Conservation (phyloP, 768 basidiomycete genomes). For the Epithele typhae region DNA sequence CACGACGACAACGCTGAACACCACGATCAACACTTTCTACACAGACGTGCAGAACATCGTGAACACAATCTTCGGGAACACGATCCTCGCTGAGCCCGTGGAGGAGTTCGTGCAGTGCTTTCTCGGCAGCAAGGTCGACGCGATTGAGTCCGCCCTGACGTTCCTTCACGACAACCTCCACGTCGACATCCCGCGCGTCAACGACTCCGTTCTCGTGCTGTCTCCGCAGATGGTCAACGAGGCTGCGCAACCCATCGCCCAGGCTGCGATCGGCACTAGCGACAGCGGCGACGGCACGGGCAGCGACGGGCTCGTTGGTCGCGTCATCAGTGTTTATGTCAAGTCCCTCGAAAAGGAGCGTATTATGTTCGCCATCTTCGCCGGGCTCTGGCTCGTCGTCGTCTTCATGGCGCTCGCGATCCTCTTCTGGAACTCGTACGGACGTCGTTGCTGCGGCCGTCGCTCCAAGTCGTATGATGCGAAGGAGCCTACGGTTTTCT, state of each 20-base stretch:
- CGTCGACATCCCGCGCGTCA: conserved; percentile 75
- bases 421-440: conserved; percentile 71
- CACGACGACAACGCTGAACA: conserved; percentile 84
- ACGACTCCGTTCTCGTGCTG: conserved; percentile 70
- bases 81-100: conserved; percentile 74
- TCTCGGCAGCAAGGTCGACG: conserved; percentile 86
- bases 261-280: conserved; percentile 70
- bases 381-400: conserved; percentile 80
- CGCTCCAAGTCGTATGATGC: conserved; percentile 12
- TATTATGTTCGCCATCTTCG: conserved; percentile 78
- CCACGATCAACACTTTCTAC: conserved; percentile 85
- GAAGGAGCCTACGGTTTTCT: conserved; percentile 4
- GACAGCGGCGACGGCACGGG: conserved; percentile 46
- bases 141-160: conserved; percentile 82
- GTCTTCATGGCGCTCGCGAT: conserved; percentile 72
- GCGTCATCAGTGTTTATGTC: conserved; percentile 71
- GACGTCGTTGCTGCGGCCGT: conserved; percentile 25
- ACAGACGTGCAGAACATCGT: conserved; percentile 77
- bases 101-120: conserved; percentile 88
- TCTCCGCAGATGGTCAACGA: conserved; percentile 70
- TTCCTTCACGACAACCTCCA: conserved; percentile 88
- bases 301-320: conserved; percentile 62
- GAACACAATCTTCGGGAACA: conserved; percentile 75
- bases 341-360: conserved; percentile 73
- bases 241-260: conserved; percentile 72